phyloP scores from a whole-genome alignment of 2,329 filamentous ascomycete species.

The Monilinia polystroma region DNA sequence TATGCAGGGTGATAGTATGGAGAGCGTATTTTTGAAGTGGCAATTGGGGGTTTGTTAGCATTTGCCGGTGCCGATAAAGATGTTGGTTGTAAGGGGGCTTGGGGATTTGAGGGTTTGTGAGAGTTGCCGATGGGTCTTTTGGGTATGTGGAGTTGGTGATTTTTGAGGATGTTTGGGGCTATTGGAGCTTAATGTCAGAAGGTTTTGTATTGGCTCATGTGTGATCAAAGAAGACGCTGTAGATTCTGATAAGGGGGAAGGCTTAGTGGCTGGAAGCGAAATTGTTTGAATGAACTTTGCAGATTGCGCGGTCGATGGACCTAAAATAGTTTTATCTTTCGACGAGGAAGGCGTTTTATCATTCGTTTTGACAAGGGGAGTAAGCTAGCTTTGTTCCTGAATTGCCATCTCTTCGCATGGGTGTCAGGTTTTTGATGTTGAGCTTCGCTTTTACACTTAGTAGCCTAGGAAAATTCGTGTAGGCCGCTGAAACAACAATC shows the following conservation, averaged over 20 bases:
- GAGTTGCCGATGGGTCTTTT: background rate
- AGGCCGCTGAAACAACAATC: constrained; percentile 51
- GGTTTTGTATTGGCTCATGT: background rate
- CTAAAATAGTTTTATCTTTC: too few relatives aligned
- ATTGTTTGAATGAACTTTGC: background rate
- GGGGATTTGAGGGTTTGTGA: background rate
- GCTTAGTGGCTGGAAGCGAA: background rate
- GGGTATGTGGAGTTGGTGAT: background rate
- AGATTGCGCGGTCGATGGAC: background rate
- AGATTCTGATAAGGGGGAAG: background rate
- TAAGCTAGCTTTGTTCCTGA: background rate
- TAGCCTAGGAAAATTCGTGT: constrained; percentile 7
- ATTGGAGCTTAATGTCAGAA: background rate
- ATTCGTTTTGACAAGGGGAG: background rate
- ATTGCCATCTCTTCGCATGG: constrained; percentile 7
- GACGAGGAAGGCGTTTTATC: background rate
- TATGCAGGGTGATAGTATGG: constrained; percentile 36
- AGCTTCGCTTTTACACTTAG: constrained; percentile 4
- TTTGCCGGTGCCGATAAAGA: constrained; percentile 24
- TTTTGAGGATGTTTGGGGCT: background rate
- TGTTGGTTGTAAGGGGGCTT: background rate
- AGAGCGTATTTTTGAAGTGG: constrained; percentile 29
- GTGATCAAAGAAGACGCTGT: background rate
- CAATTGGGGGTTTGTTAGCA: constrained; percentile 28
- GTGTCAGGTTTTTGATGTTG: background rate